phyloP scores from a whole-genome alignment of 305 asterid species.

The Fraxinus paxiana region DNA sequence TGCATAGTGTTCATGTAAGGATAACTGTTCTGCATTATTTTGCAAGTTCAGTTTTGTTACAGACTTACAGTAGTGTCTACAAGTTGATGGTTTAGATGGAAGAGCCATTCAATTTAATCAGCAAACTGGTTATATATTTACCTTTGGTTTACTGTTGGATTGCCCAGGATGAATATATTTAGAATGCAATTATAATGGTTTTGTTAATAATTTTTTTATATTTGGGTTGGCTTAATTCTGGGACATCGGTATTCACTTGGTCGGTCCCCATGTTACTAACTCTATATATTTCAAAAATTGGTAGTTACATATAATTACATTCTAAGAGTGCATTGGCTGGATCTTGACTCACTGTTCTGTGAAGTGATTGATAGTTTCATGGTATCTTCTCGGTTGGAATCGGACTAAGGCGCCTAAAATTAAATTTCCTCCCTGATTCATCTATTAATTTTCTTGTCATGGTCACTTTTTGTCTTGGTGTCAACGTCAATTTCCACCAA shows the following conservation, averaged over 20 bases:
- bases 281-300: not conserved
- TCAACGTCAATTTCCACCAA: not conserved
- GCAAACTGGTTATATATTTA: not conserved
- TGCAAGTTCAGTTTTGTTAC: conserved; percentile 10
- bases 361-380: not conserved
- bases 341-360: not conserved
- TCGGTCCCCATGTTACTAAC: not conserved
- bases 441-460: not conserved
- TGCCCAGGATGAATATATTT: conserved; percentile 15
- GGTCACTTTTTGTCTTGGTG: not conserved
- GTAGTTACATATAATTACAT: not conserved
- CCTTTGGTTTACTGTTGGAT: conserved; percentile 2
- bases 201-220: not conserved
- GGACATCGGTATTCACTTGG: not conserved
- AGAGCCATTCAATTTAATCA: not conserved
- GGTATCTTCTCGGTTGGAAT: not conserved
- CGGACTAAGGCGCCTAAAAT: not conserved
- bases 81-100: conserved; percentile 1
- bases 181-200: not conserved
- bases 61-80: not conserved
- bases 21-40: conserved; percentile 17
- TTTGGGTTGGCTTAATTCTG: not conserved
- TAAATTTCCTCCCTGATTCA: not conserved
- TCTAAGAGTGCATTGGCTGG: not conserved
- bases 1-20: conserved; percentile 79